A percentile compares a stretch with the other conserved stretches of the same genome.
These are phyloP conservation scores for Penicillium sp. DNA, from an alignment of 2,329 filamentous ascomycete genomes.

Conservation along the genomic window DNA sequence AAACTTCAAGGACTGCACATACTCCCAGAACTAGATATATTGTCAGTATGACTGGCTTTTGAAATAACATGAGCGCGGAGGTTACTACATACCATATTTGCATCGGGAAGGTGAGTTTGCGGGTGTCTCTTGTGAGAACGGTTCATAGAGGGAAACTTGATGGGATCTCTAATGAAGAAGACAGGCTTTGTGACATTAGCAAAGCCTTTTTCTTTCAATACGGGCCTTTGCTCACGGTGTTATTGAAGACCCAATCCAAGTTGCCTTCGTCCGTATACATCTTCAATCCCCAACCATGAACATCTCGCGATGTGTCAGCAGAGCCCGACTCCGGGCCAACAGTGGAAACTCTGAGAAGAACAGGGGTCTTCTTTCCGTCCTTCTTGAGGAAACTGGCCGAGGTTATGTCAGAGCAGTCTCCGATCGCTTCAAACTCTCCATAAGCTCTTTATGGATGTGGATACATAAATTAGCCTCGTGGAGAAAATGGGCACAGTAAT, in stretches of 20 bases:
- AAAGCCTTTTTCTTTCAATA: not conserved
- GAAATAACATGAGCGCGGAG: not conserved
- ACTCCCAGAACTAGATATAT: slow-evolving; percentile 31
- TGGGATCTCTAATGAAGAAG: slow-evolving; percentile 68
- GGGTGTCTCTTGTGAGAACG: slow-evolving; percentile 68
- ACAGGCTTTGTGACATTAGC: slow-evolving; percentile 49
- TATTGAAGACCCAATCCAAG: slow-evolving; percentile 49
- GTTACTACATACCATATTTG: slow-evolving; percentile 24
- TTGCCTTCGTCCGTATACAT: slow-evolving; percentile 55
- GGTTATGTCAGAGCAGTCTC: slow-evolving; percentile 59
- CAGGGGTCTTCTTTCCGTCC: slow-evolving; percentile 56
- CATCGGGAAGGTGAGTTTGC: slow-evolving; percentile 24
- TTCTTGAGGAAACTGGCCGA: slow-evolving; percentile 55
- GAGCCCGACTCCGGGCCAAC: slow-evolving; percentile 49
- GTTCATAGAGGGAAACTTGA: slow-evolving; percentile 70
- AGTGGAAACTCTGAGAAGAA: slow-evolving; percentile 51
- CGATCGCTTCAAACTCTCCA: slow-evolving; percentile 62
- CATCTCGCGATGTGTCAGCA: slow-evolving; percentile 51
- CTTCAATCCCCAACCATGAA: slow-evolving; percentile 52
- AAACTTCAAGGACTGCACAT: slow-evolving; percentile 3
- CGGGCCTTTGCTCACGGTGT: slow-evolving; percentile 7
- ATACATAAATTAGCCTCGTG: slow-evolving; percentile 3
- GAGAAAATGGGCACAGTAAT: not conserved
- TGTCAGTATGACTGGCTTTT: not conserved
- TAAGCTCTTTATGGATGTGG: slow-evolving; percentile 44